Base-by-base conservation (phyloP, 192 early-diverging fungal genomes). In the Coemansia erecta region DNA sequence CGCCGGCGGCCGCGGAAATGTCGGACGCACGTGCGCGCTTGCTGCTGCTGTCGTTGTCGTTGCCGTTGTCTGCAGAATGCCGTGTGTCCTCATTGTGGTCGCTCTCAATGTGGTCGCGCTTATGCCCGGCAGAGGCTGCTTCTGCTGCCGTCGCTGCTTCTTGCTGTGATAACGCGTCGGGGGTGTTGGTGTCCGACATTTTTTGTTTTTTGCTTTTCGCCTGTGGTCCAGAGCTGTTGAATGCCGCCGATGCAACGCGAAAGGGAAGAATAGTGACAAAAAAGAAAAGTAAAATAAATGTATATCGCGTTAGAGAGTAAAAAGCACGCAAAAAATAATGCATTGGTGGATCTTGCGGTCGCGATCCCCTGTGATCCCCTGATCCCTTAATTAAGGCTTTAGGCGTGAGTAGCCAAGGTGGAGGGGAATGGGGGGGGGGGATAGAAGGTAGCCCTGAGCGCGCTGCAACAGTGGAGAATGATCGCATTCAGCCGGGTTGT, bases 51-150 rank as follows among this genome's bases (percentile, higher is more conserved):
- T 28, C 8, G 4, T 4, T 33, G 3, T 57, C 26, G 19, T 6
- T 28, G 18, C 9, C 3, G 5, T 56, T 18, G 35, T 52, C 39
- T 53, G n/a, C 49, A 0, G 5, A 8, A 21, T 24, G 5, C 59
- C 8, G 4, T 1, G n/a, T 2, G 6, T 26, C 31, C n/a, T 15
- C 40, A 8, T 41, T 49, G 45, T 49, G 58, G 8, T 50, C 58
- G 51, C 64, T 43, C n/a, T 15, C 40, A 8, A 40, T 49, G 45
- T 49, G 58, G 8, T 50, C 58, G 51, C 64, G 64, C 37, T 67
- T 67, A 17, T 39, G n/a, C 12, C 44, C 37, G 0, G 64, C 44
- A 9, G 35, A 13, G 12, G 28, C 19, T 4, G 22, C 35, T 26
- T 57, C 63, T 18, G 18, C 54, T 50, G 46, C 51, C 22, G 26